Evolutionary conservation across 345 rosid species (phyloP).

Genomic region (Gynandropsis gynandra): DNA sequence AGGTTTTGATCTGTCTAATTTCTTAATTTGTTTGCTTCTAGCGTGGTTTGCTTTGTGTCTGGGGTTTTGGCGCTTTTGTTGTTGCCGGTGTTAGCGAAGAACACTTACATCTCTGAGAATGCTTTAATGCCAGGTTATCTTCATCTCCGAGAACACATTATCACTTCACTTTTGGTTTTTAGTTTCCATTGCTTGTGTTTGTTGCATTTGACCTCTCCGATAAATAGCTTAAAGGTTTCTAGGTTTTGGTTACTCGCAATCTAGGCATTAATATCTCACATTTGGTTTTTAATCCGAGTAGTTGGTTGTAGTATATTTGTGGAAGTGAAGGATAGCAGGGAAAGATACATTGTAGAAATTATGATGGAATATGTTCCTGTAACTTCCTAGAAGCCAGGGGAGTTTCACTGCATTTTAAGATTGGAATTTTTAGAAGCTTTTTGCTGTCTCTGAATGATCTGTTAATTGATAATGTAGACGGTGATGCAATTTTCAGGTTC

Average conservation of each 20-base stretch:
- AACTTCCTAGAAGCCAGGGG: neutral
- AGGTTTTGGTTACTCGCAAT: no score
- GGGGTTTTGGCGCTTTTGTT: slow-evolving; percentile 68
- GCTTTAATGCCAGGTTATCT: slow-evolving; percentile 88
- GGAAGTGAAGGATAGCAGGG: neutral
- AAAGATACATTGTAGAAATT: no score
- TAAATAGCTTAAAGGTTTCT: no score
- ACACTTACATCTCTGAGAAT: slow-evolving; percentile 92
- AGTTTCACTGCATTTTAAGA: neutral
- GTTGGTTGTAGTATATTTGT: neutral
- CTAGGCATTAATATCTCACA: neutral
- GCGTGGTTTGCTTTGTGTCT: slow-evolving; percentile 67
- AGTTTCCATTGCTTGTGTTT: neutral
- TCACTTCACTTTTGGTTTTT: slow-evolving; percentile 8
- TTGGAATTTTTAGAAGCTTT: slow-evolving; percentile 1
- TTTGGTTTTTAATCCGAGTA: slow-evolving; percentile 4
- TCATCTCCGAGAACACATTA: neutral
- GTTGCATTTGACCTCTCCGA: no score
- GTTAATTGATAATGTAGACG: neutral
- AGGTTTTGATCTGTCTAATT: no score
- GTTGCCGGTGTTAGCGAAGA: slow-evolving; percentile 82
- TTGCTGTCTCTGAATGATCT: neutral
- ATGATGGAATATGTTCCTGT: neutral
- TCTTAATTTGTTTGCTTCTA: no score
- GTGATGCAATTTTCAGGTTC: slow-evolving; percentile 45